Evolutionary conservation across 441 rosid genomes (phyloP).

Genomic region (Cnidoscolus chayamansa): DNA sequence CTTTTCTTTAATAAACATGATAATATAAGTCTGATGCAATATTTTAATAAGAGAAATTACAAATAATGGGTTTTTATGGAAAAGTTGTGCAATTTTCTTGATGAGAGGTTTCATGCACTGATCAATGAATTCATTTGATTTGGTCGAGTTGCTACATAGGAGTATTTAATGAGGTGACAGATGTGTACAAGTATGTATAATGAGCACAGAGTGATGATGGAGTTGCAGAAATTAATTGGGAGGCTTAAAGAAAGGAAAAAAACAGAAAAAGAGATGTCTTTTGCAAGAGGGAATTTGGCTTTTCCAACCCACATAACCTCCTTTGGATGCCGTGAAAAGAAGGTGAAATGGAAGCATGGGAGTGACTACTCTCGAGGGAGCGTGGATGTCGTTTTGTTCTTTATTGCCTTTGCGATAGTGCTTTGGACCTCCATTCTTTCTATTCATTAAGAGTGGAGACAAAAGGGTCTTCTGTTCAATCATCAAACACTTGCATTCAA

Average conservation of each 20-base stretch:
- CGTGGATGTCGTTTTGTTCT: conserved; percentile 37
- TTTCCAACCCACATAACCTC: conserved; percentile 38
- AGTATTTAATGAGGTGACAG: no score
- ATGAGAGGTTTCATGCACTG: no score
- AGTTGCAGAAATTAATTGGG: not conserved
- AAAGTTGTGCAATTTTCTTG: no score
- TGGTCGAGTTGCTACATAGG: no score
- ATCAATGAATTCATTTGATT: no score
- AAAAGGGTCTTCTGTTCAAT: conserved; percentile 41
- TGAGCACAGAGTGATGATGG: not conserved
- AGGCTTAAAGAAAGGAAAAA: not conserved
- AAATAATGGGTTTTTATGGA: no score
- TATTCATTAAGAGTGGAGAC: conserved; percentile 30
- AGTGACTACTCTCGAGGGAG: conserved; percentile 53
- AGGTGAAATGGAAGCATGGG: conserved; percentile 30
- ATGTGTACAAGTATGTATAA: not conserved
- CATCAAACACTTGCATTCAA: conserved; percentile 21
- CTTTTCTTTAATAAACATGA: no score
- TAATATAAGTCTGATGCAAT: no score
- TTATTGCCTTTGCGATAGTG: conserved; percentile 38
- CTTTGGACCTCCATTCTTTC: conserved; percentile 29
- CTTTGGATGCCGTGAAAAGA: conserved; percentile 55
- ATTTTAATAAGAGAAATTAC: no score
- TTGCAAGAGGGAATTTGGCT: conserved; percentile 27
- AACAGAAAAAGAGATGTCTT: not conserved